phyloP scores from a whole-genome alignment of 108 stramenopile species.

The Schizochytrium sp. region DNA sequence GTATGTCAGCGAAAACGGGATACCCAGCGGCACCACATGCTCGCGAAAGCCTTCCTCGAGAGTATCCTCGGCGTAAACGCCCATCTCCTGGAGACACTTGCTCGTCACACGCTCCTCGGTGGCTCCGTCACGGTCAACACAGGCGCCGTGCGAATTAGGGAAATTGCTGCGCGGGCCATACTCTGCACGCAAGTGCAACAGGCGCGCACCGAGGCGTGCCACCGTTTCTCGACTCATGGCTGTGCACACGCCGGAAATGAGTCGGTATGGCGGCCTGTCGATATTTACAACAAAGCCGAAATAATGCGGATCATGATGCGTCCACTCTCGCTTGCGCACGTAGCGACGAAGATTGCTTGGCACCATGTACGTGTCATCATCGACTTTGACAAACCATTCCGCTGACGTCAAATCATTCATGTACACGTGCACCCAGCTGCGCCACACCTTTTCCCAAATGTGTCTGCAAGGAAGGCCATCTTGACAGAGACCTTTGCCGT shows the following conservation, averaged over 20 bases:
- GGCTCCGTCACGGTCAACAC: not conserved
- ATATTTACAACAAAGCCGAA: not conserved
- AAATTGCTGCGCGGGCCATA: not conserved
- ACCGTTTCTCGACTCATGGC: not conserved
- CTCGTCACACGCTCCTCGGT: constrained; percentile 17
- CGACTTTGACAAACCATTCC: constrained; percentile 5
- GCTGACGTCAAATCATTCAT: not conserved
- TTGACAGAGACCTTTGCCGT: not conserved
- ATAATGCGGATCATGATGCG: not conserved
- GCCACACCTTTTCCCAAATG: constrained; percentile 16
- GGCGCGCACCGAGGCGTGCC: not conserved
- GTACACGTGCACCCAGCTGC: not conserved
- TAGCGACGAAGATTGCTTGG: not conserved
- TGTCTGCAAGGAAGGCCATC: not conserved
- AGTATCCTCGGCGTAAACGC: not conserved
- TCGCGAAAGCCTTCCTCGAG: not conserved
- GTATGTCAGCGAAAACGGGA: not conserved
- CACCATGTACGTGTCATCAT: not conserved
- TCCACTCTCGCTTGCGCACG: not conserved
- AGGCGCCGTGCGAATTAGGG: not conserved
- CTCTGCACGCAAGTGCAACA: not conserved
- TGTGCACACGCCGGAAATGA: not conserved
- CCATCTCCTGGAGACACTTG: not conserved
- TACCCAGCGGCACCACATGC: not conserved
- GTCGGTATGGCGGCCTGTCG: not conserved